phyloP scores from a whole-genome alignment of 2,329 filamentous ascomycete genomes.

The Diaporthe capsici region DNA sequence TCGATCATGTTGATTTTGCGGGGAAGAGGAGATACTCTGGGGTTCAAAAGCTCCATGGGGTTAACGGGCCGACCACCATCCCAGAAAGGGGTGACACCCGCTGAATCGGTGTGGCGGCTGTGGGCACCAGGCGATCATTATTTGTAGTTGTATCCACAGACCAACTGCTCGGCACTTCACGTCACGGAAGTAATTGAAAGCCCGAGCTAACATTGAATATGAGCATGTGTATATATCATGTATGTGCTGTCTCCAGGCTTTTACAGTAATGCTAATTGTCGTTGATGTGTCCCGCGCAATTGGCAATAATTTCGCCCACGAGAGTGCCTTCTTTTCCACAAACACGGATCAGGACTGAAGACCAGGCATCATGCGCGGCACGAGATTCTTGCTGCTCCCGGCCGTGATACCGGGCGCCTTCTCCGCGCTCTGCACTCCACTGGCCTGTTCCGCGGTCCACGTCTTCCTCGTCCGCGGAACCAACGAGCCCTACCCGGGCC shows the following conservation, averaged over 20 bases:
- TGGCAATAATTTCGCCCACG: background rate
- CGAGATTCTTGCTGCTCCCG: background rate
- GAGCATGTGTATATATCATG: background rate
- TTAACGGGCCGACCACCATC: conserved; percentile 10
- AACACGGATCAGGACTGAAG: background rate
- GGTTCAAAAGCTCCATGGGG: background rate
- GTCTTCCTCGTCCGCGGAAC: conserved; percentile 39
- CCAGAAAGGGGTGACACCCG: conserved; percentile 22
- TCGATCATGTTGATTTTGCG: conserved; percentile 7
- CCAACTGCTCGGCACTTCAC: conserved; percentile 9
- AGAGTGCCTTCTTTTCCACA: background rate
- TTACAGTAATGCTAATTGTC: background rate
- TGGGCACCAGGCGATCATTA: conserved; percentile 19
- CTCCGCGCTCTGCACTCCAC: conserved; percentile 12
- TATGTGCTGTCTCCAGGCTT: background rate
- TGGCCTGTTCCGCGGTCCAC: conserved; percentile 26
- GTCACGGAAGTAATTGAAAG: conserved; percentile 11
- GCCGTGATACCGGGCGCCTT: conserved; percentile 12
- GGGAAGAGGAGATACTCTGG: conserved; percentile 20
- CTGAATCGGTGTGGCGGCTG: conserved; percentile 9
- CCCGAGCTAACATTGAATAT: background rate
- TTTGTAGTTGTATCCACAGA: conserved; percentile 19
- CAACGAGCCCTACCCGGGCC: conserved; percentile 36
- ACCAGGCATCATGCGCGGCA: background rate
- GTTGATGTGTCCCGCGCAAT: background rate